A percentile compares a stretch with the other conserved stretches of the same genome.
Evolutionary conservation across 352 stramenopile genomes (phyloP).

Genomic region (Phytophthora pluvialis): DNA sequence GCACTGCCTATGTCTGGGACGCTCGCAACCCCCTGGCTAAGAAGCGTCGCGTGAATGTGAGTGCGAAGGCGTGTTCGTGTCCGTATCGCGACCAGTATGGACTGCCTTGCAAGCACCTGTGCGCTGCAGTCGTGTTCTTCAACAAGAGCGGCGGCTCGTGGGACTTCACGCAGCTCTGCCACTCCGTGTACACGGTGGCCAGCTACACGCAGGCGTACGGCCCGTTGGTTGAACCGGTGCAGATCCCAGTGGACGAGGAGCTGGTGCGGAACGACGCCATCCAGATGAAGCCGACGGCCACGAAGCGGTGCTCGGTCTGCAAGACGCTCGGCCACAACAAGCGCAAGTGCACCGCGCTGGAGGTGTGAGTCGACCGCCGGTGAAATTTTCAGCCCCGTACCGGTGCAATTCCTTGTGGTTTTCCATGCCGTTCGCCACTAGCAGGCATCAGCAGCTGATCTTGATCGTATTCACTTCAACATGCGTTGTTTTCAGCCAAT

Average conservation of each 20-base stretch:
- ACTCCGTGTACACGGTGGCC: constrained; percentile 38
- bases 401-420: too few relatives aligned
- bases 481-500: constrained; percentile 22
- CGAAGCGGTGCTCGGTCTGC: constrained; percentile 50
- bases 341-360: constrained; percentile 39
- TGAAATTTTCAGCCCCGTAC: too few relatives aligned
- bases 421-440: too few relatives aligned
- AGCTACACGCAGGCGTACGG: constrained; percentile 44
- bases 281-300: constrained; percentile 36
- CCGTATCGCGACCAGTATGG: constrained; percentile 42
- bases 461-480: constrained; percentile 20
- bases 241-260: constrained; percentile 55
- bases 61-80: constrained; percentile 41
- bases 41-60: constrained; percentile 51
- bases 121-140: constrained; percentile 44
- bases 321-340: constrained; percentile 55
- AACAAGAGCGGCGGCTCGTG: constrained; percentile 44
- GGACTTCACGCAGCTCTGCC: constrained; percentile 42
- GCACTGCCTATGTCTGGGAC: constrained; percentile 50
- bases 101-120: constrained; percentile 51
- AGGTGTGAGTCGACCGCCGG: constrained; percentile 11
- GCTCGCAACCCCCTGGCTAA: constrained; percentile 32
- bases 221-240: constrained; percentile 33
- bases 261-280: constrained; percentile 48
- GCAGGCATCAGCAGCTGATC: too few relatives aligned